These are phyloP conservation scores for Flaveria linearis DNA, from an alignment of 129 eudicot genomes.

Conservation along the genomic window DNA sequence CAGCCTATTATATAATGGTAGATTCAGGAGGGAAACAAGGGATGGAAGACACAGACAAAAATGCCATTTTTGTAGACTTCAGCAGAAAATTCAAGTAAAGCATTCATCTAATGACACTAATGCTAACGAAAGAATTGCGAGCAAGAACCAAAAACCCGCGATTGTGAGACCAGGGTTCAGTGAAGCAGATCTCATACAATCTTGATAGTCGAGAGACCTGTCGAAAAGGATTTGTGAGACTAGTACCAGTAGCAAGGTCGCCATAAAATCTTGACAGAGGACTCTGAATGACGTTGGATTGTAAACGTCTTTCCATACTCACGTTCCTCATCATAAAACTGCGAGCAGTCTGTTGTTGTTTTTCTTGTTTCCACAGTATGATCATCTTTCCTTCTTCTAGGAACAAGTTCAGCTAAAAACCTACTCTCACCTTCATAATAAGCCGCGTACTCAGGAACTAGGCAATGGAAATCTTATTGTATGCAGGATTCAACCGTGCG, in stretches of 20 bases:
- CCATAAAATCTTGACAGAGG: slow-evolving; percentile 19
- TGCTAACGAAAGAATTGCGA: neutral
- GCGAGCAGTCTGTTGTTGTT: slow-evolving; percentile 6
- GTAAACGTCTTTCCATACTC: slow-evolving; percentile 2
- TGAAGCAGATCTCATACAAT: neutral
- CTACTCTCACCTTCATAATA: slow-evolving; percentile 7
- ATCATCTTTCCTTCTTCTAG: slow-evolving; percentile 11
- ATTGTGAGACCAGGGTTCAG: neutral
- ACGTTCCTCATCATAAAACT: neutral
- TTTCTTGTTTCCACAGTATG: slow-evolving; percentile 5
- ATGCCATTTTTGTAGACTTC: neutral
- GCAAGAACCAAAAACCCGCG: neutral
- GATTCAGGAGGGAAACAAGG: too few relatives aligned
- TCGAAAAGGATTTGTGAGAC: neutral
- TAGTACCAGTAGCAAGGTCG: neutral
- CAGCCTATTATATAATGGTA: too few relatives aligned
- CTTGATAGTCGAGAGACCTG: neutral
- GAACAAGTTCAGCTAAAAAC: slow-evolving; percentile 19
- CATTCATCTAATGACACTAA: neutral
- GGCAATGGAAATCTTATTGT: slow-evolving; percentile 14
- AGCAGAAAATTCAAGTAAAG: neutral
- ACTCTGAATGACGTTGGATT: slow-evolving; percentile 12
- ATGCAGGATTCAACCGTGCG: neutral
- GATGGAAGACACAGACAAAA: neutral
- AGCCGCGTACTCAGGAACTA: neutral